phyloP scores from a whole-genome alignment of 345 rosid species.

The Corymbia maculata region DNA sequence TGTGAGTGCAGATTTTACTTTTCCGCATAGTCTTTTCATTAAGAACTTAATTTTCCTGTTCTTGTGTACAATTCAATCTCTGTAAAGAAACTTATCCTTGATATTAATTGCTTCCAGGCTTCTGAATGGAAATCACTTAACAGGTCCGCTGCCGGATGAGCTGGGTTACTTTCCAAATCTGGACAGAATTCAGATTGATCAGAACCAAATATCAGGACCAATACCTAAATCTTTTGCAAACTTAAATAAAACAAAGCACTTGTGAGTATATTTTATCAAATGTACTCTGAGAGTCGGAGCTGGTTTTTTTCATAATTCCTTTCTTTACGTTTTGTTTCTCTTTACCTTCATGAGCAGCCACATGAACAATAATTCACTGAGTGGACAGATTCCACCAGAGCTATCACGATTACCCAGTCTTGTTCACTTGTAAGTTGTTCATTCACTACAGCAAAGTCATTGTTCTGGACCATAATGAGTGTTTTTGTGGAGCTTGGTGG shows the following conservation, averaged over 20 bases:
- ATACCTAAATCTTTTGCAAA: slow-evolving; percentile 74
- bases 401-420: slow-evolving; percentile 67
- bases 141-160: slow-evolving; percentile 78
- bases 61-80: neutral
- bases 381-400: slow-evolving; percentile 87
- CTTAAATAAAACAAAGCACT: slow-evolving; percentile 78
- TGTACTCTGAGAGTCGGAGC: neutral
- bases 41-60: neutral
- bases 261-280: slow-evolving; percentile 49
- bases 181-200: slow-evolving; percentile 93
- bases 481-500: neutral
- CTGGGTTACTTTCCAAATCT: slow-evolving; percentile 79
- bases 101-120: slow-evolving; percentile 41
- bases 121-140: slow-evolving; percentile 75
- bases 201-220: slow-evolving; percentile 78
- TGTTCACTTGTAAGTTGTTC: slow-evolving; percentile 83
- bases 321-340: neutral
- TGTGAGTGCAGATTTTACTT: slow-evolving; percentile 40
- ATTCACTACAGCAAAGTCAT: neutral
- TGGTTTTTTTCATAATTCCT: neutral
- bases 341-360: slow-evolving; percentile 51
- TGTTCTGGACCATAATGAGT: neutral
- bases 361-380: slow-evolving; percentile 95
- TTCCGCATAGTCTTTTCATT: neutral
- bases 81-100: neutral